Conservation (phyloP, 2,329 filamentous ascomycete genomes). For the Trichoderma citrinoviride region DNA sequence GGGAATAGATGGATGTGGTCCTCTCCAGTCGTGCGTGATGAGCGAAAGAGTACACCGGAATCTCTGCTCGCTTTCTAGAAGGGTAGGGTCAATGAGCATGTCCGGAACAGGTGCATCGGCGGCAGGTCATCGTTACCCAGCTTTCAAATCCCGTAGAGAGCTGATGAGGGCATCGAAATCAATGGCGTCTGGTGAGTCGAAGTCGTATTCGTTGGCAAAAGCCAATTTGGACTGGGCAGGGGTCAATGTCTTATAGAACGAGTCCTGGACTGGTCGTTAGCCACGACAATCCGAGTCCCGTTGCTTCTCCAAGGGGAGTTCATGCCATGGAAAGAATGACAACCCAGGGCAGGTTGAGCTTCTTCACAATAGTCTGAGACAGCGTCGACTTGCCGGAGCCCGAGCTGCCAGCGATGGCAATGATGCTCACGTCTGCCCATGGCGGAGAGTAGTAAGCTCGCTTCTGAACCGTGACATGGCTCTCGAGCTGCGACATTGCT, state of each 20-base stretch:
- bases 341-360: slow-evolving; percentile 93
- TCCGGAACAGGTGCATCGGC: slow-evolving; percentile 9
- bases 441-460: slow-evolving; percentile 83
- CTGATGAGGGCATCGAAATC: slow-evolving; percentile 90
- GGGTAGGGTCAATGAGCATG: not conserved
- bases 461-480: slow-evolving; percentile 51
- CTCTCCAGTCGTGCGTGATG: slow-evolving; percentile 78
- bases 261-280: slow-evolving; percentile 63
- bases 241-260: slow-evolving; percentile 90
- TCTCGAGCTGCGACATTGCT: slow-evolving; percentile 37
- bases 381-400: slow-evolving; percentile 93
- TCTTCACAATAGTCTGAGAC: slow-evolving; percentile 84
- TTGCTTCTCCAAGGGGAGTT: slow-evolving; percentile 22
- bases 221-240: slow-evolving; percentile 75
- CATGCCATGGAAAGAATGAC: slow-evolving; percentile 93
- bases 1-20: slow-evolving; percentile 90
- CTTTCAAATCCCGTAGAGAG: slow-evolving; percentile 78
- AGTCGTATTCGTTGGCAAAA: slow-evolving; percentile 90
- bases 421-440: slow-evolving; percentile 95
- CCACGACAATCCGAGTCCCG: not conserved
- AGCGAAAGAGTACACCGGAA: slow-evolving; percentile 92
- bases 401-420: slow-evolving; percentile 91
- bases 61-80: slow-evolving; percentile 75
- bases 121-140: slow-evolving; percentile 61
- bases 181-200: slow-evolving; percentile 89